Conservation (phyloP, 1,284 basidiomycete species). For the Marasmius sp. region DNA sequence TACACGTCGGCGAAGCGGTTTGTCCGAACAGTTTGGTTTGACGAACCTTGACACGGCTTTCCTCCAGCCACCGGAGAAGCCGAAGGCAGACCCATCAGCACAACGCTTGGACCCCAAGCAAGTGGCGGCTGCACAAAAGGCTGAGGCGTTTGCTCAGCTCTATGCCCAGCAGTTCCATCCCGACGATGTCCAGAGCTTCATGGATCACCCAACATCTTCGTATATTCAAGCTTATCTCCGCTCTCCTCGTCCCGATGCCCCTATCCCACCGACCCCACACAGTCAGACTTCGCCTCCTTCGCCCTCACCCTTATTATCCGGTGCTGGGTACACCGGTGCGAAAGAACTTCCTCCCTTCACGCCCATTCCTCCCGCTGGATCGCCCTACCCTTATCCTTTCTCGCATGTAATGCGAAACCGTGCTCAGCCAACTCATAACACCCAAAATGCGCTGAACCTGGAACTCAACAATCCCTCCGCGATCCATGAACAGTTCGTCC, state of each 20-base stretch:
- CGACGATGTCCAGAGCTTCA: constrained; percentile 52
- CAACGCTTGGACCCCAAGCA: constrained; percentile 24
- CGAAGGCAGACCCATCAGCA: constrained; percentile 18
- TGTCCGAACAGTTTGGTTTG: constrained; percentile 61
- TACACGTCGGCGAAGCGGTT: constrained; percentile 32
- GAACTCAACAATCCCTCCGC: constrained; percentile 50
- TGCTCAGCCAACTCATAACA: constrained; percentile 32
- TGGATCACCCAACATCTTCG: constrained; percentile 53
- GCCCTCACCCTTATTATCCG: constrained; percentile 55
- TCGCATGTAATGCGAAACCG: constrained; percentile 62
- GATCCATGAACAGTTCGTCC: constrained; percentile 65
- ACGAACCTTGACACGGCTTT: constrained; percentile 53
- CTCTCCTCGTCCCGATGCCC: constrained; percentile 63
- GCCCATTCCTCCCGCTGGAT: constrained; percentile 56
- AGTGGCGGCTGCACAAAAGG: constrained; percentile 21
- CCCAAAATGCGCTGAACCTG: constrained; percentile 43
- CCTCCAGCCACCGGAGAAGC: constrained; percentile 43
- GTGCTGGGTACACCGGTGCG: constrained; percentile 27
- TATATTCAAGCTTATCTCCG: constrained; percentile 60
- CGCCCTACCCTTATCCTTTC: constrained; percentile 76
- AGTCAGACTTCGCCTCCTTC: constrained; percentile 70
- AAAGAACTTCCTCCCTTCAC: constrained; percentile 42
- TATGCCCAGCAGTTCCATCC: constrained; percentile 36
- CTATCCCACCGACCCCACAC: constrained; percentile 74
- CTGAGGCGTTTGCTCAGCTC: constrained; percentile 21